These are phyloP conservation scores for Diaporthe eres DNA, from an alignment of 2,329 filamentous ascomycete genomes.

Conservation along the genomic window DNA sequence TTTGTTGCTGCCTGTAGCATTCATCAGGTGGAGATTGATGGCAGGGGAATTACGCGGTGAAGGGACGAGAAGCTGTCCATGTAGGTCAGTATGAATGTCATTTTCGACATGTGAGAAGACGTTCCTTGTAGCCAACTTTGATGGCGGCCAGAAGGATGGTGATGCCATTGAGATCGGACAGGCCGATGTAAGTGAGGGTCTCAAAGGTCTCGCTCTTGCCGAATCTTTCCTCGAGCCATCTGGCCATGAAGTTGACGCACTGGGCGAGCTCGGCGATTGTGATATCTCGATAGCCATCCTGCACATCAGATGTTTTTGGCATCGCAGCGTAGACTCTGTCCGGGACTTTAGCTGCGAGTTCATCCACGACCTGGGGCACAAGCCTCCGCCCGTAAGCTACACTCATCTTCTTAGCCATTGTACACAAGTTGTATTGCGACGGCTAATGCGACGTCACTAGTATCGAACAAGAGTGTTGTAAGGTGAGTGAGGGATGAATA, in stretches of 20 bases:
- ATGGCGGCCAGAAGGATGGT: constrained; percentile 52
- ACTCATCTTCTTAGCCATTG: not conserved
- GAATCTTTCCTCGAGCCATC: constrained; percentile 47
- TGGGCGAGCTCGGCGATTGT: constrained; percentile 44
- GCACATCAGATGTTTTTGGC: constrained; percentile 41
- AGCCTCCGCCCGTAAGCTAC: not conserved
- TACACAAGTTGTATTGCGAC: not conserved
- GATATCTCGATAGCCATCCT: constrained; percentile 45
- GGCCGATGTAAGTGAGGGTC: constrained; percentile 48
- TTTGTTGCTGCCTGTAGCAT: constrained; percentile 42
- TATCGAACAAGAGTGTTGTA: not conserved
- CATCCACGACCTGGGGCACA: not conserved
- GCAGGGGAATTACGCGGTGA: constrained; percentile 45
- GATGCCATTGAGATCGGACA: constrained; percentile 51
- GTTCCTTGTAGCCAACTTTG: constrained; percentile 54
- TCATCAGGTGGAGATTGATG: constrained; percentile 44
- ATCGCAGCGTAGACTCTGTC: constrained; percentile 45
- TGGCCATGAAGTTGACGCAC: constrained; percentile 48
- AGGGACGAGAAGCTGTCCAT: constrained; percentile 43
- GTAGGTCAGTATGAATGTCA: not conserved
- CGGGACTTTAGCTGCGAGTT: constrained; percentile 39
- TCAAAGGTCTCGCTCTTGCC: constrained; percentile 46
- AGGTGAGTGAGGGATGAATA: not conserved
- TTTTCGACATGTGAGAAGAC: not conserved
- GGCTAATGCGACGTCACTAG: not conserved